Conservation (phyloP, 495 filamentous ascomycete genomes). For the Oleoguttula mirabilis region DNA sequence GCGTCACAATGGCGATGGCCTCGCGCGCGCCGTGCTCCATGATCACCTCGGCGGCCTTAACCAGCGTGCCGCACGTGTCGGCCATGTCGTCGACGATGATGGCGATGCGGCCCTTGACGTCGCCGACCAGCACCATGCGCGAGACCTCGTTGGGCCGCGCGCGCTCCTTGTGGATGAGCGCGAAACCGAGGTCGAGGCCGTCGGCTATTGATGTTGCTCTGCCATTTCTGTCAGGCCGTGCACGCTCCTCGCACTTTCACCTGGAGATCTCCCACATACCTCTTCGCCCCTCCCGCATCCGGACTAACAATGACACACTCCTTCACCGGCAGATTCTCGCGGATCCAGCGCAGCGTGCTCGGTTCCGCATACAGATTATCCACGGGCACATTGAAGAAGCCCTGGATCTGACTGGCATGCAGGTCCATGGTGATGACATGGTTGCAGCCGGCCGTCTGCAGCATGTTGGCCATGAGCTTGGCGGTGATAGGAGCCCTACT, state of each 20-base stretch:
- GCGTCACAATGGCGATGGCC: conserved; percentile 89
- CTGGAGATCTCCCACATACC: conserved; percentile 41
- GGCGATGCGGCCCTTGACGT: conserved; percentile 48
- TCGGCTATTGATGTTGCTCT: conserved; percentile 95
- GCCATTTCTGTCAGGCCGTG: no score
- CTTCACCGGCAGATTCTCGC: conserved; percentile 67
- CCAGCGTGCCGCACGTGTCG: conserved; percentile 90
- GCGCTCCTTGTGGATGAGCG: conserved; percentile 98
- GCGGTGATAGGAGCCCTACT: conserved; percentile 82
- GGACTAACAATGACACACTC: conserved; percentile 93
- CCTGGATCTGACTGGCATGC: conserved; percentile 67
- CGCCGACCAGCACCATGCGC: conserved; percentile 75
- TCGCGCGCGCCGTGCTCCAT: conserved; percentile 79
- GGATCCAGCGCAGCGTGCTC: conserved; percentile 79
- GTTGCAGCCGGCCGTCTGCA: conserved; percentile 75
- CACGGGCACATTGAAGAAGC: conserved; percentile 97
- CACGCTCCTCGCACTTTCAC: no score
- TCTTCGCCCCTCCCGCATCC: conserved; percentile 91
- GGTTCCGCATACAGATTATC: conserved; percentile 97
- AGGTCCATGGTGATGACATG: conserved; percentile 43
- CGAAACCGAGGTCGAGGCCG: conserved; percentile 84
- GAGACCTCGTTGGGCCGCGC: conserved; percentile 90
- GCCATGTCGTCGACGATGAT: conserved; percentile 69
- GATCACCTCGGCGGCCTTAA: conserved; percentile 83
- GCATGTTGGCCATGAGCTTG: conserved; percentile 93